These are phyloP conservation scores for Xylona heveae DNA, from an alignment of 495 filamentous ascomycete genomes.

Conservation along the genomic window DNA sequence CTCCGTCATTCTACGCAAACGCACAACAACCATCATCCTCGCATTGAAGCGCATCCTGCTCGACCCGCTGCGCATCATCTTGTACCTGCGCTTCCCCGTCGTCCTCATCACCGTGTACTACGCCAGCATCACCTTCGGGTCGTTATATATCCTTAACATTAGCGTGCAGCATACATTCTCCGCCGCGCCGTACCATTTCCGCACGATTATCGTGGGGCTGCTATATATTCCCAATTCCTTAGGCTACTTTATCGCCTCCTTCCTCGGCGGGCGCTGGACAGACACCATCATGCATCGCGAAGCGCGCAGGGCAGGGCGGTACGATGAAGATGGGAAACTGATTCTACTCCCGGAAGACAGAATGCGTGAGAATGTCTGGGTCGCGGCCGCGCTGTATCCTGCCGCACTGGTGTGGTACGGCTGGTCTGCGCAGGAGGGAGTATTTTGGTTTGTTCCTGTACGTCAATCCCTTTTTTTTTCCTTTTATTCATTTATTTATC, in stretches of 20 bases:
- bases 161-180: conserved; percentile 60
- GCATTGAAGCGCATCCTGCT: conserved; percentile 45
- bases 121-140: conserved; percentile 60
- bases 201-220: conserved; percentile 51
- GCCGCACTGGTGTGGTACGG: conserved; percentile 44
- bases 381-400: conserved; percentile 59
- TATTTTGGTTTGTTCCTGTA: conserved; percentile 42
- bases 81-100: conserved; percentile 62
- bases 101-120: conserved; percentile 66
- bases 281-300: conserved; percentile 77
- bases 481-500: conserved; percentile 4
- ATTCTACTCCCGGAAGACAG: conserved; percentile 70
- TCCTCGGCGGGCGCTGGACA: conserved; percentile 69
- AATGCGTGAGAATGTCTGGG: conserved; percentile 75
- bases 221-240: conserved; percentile 65
- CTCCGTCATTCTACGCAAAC: conserved; percentile 34
- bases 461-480: conserved; percentile 11
- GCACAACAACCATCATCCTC: conserved; percentile 28
- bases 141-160: conserved; percentile 76
- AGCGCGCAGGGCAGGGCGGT: conserved; percentile 46
- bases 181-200: conserved; percentile 49
- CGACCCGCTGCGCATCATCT: conserved; percentile 59
- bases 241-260: conserved; percentile 53
- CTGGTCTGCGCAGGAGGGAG: conserved; percentile 35
- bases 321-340: conserved; percentile 45